These are phyloP conservation scores for Tardiomyces digboiensis DNA, from an alignment of 1,139 yeast species.

Conservation along the genomic window DNA sequence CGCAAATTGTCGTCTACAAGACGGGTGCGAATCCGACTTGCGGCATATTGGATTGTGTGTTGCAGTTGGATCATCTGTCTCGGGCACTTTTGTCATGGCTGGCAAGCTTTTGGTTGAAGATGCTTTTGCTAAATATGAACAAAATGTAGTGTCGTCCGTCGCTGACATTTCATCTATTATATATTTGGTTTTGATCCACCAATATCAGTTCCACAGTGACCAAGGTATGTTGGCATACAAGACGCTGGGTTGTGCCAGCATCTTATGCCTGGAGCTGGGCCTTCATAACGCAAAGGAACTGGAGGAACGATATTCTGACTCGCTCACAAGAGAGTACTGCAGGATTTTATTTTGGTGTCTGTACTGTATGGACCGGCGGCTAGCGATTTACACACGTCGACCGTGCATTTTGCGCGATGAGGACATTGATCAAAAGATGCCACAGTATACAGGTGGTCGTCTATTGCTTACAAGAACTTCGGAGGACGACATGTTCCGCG, in stretches of 20 bases:
- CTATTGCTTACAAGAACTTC: conserved; percentile 6
- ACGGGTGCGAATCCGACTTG: conserved; percentile 1
- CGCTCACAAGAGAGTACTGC: conserved; percentile 10
- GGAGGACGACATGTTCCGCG: conserved; percentile 14
- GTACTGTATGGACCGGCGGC: conserved; percentile 16
- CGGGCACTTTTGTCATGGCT: conserved; percentile 8
- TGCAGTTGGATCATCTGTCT: conserved; percentile 15
- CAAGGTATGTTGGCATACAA: conserved; percentile 16
- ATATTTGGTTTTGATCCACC: conserved; percentile 14
- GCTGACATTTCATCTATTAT: conserved; percentile 10
- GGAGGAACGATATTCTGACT: conserved; percentile 8
- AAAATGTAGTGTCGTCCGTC: conserved; percentile 9
- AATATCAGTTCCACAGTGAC: conserved; percentile 18
- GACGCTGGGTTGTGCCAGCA: conserved; percentile 15
- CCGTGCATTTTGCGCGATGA: conserved; percentile 17
- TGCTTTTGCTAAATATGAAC: conserved; percentile 8
- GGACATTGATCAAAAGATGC: conserved; percentile 16
- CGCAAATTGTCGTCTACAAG: conserved; percentile 2
- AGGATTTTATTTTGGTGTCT: conserved; percentile 19
- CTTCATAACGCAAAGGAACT: conserved; percentile 12
- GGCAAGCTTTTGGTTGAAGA: conserved; percentile 13
- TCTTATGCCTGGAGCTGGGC: conserved; percentile 17
- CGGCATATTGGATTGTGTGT: conserved; percentile 9
- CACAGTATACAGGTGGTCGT: conserved; percentile 6
- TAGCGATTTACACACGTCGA: conserved; percentile 15